Conservation (phyloP, 129 eudicot genomes). For the Arctium minus region DNA sequence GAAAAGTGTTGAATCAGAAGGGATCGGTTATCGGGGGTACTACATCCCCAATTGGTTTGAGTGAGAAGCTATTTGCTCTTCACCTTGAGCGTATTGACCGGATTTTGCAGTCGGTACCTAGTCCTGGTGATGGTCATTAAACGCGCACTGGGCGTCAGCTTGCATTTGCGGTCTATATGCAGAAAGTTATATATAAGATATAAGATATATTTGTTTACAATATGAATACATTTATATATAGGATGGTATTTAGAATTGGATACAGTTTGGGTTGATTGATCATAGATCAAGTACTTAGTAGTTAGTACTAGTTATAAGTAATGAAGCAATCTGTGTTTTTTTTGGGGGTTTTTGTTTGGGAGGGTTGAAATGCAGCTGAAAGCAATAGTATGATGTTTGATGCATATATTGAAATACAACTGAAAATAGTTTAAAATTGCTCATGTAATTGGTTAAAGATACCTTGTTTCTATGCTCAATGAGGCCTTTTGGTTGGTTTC, state of each 20-base stretch:
- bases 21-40: conserved; percentile 4
- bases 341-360: background rate
- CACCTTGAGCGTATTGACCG: conserved; percentile 31
- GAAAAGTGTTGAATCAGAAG: conserved; percentile 31
- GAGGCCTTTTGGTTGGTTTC: background rate
- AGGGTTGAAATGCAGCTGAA: conserved; percentile 1
- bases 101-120: conserved; percentile 46
- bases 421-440: background rate
- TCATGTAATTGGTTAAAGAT: background rate
- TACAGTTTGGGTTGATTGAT: conserved; percentile 9
- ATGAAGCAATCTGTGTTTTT: background rate
- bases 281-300: background rate
- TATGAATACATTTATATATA: background rate
- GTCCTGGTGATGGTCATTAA: conserved; percentile 58
- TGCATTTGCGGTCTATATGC: background rate
- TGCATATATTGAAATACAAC: conserved; percentile 4
- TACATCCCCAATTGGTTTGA: conserved; percentile 8
- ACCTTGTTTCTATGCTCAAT: background rate
- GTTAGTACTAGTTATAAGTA: background rate
- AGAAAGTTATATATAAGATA: conserved; percentile 12
- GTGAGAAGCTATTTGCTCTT: conserved; percentile 28
- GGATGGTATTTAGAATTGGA: background rate
- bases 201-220: conserved; percentile 9
- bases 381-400: background rate
- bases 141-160: background rate